Percentiles rank a stretch among this genome's conserved stretches.
Conservation (phyloP, 2,329 filamentous ascomycete species). For the Trichoderma sp. region DNA sequence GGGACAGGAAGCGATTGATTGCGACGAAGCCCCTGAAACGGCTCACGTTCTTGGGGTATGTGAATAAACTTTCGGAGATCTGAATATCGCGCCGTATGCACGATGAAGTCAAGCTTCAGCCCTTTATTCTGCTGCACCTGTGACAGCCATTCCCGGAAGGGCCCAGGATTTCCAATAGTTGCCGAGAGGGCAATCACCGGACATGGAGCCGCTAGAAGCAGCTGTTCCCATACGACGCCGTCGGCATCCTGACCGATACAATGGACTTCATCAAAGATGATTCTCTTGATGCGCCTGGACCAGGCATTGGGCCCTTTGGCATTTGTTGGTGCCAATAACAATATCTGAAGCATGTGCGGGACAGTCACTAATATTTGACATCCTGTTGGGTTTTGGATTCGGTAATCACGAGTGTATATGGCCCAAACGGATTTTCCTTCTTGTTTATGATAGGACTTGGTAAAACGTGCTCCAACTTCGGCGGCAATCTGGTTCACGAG, state of each 20-base stretch:
- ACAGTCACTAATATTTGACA: conserved; percentile 80
- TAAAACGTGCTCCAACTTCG: conserved; percentile 75
- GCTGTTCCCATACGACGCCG: conserved; percentile 77
- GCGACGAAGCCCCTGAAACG: conserved; percentile 57
- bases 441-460: conserved; percentile 63
- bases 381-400: conserved; percentile 71
- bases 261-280: conserved; percentile 84
- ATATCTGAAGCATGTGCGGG: conserved; percentile 77
- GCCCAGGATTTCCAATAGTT: conserved; percentile 74
- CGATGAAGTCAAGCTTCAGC: conserved; percentile 67
- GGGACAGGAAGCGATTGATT: conserved; percentile 48
- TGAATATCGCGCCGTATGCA: conserved; percentile 71
- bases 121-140: conserved; percentile 67
- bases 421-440: conserved; percentile 73
- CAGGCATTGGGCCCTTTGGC: conserved; percentile 60
- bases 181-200: conserved; percentile 80
- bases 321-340: conserved; percentile 69
- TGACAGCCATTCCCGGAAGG: conserved; percentile 71
- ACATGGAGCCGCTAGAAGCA: conserved; percentile 73
- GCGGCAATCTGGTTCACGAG: conserved; percentile 83
- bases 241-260: conserved; percentile 78
- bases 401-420: conserved; percentile 75
- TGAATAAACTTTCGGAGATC: conserved; percentile 78
- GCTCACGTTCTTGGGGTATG: conserved; percentile 50
- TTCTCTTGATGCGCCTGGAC: conserved; percentile 69